These are phyloP conservation scores for Rosa multiflora DNA, from an alignment of 306 rosid species.

Conservation along the genomic window DNA sequence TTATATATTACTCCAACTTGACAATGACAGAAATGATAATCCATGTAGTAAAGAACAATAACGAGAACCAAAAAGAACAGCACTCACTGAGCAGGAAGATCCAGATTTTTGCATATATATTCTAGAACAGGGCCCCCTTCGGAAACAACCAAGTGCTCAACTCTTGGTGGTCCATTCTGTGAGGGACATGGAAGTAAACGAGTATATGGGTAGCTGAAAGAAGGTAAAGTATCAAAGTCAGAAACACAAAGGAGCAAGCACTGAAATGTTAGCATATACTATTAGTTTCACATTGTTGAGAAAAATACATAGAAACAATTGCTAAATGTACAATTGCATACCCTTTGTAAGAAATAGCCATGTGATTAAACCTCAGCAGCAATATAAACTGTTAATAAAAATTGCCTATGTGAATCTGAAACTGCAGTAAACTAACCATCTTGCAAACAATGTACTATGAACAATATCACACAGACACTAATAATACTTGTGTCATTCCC, in stretches of 20 bases:
- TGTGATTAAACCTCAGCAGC: not conserved
- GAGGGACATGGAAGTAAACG: conserved; percentile 89
- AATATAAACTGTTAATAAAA: not conserved
- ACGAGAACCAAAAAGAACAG: conserved; percentile 17
- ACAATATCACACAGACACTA: not conserved
- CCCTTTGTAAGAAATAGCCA: too few relatives aligned
- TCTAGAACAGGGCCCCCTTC: conserved; percentile 75
- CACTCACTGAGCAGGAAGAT: conserved; percentile 86
- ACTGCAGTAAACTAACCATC: not conserved
- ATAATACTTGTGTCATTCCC: not conserved
- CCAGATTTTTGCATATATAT: conserved; percentile 66
- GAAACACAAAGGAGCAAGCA: conserved; percentile 17
- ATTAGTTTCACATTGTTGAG: not conserved
- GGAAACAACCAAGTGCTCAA: conserved; percentile 79
- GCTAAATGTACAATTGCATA: not conserved
- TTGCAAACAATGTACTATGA: not conserved
- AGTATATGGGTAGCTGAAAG: conserved; percentile 65
- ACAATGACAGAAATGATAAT: conserved; percentile 14
- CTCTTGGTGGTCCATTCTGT: conserved; percentile 58
- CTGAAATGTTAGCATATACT: not conserved
- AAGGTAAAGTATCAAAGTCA: conserved; percentile 29
- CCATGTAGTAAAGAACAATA: conserved; percentile 3
- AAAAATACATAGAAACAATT: not conserved
- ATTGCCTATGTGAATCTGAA: not conserved
- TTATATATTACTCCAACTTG: conserved; percentile 27